phyloP scores from a whole-genome alignment of 225 moss, liverwort and hornwort species.

The Thuidium tamariscinum region DNA sequence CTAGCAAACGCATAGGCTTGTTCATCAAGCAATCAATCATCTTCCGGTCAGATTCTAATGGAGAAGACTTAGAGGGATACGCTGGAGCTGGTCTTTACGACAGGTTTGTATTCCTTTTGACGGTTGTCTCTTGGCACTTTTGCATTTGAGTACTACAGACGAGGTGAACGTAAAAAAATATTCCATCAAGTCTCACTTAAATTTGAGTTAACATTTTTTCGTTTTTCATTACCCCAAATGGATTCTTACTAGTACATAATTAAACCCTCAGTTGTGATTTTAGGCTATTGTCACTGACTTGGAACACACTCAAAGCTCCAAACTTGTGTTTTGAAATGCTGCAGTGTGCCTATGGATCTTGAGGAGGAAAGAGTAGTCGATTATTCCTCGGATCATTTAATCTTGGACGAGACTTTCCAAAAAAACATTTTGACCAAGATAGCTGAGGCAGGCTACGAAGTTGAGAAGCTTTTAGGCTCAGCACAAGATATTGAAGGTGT shows the following conservation, averaged over 20 bases:
- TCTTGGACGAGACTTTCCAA: constrained; percentile 58
- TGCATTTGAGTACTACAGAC: background rate
- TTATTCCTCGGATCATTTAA: constrained; percentile 69
- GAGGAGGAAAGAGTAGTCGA: constrained; percentile 82
- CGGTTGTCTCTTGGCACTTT: background rate
- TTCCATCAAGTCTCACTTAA: background rate
- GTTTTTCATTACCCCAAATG: background rate
- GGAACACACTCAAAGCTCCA: background rate
- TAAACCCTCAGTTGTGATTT: background rate
- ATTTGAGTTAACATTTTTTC: background rate
- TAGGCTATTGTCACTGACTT: background rate
- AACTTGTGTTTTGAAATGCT: constrained; percentile 1
- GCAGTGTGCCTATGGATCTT: constrained; percentile 92
- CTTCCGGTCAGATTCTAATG: constrained; percentile 96
- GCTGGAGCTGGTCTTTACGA: constrained; percentile 97
- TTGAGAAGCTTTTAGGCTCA: constrained; percentile 62
- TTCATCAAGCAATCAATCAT: constrained; percentile 89
- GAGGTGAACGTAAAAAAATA: background rate
- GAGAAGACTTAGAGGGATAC: constrained; percentile 95
- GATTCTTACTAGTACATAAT: background rate
- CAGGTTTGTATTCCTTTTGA: constrained; percentile 34
- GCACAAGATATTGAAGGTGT: constrained; percentile 97
- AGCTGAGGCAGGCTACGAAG: constrained; percentile 64
- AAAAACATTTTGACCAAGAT: constrained; percentile 59
- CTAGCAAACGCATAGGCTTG: constrained; percentile 80